Base-by-base conservation (phyloP, 345 rosid genomes). In the Cardamine chenopodiifolia region DNA sequence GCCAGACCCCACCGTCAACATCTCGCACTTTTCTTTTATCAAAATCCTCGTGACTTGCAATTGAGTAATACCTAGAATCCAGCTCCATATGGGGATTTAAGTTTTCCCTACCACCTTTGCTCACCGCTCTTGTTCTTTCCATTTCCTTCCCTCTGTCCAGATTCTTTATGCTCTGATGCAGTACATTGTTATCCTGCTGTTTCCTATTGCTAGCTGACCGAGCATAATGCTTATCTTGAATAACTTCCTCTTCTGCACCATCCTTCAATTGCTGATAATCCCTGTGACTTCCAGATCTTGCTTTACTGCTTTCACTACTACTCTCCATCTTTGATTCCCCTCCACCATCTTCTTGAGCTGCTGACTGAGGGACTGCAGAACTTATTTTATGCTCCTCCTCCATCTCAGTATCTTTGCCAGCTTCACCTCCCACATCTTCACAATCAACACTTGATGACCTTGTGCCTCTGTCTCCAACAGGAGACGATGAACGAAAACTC, bases 271-370 rank as follows among this genome's bases (percentile, higher is more conserved):
- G 90, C 69, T 81, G 89, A 83, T 82, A 37, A 81, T 95, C 97
- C 78, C 83, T 86, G 80, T 92, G 87, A 83, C 92, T 89, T 26
- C 89, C 91, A 45, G 97, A 90, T 84, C 88, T 86, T 71, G 87
- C 92, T 89, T 95, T 90, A 81, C 94, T 89, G 78, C 86, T 86
- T 70, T 92, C 98, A 72, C 94, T 90, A 79, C 93, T 90, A 85
- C 98, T 90, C 57, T 92, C 97, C 37, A 89, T 89, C 83, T 82
- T 92, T 42, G 84, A 81, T 56, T 87, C 93, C 55, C 85, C 97
- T 39, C 78, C 91, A 65, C 86, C 92, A 69, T 88, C 93, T 74
- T 88, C 92, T 67, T 83, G 86, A 53, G 67, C 75, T 40, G 65
- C 82, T 68, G 77, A 66, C 65, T 65, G 84, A 58, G 82, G 89